phyloP scores from a whole-genome alignment of 345 rosid species.

The Citropsis articulata region DNA sequence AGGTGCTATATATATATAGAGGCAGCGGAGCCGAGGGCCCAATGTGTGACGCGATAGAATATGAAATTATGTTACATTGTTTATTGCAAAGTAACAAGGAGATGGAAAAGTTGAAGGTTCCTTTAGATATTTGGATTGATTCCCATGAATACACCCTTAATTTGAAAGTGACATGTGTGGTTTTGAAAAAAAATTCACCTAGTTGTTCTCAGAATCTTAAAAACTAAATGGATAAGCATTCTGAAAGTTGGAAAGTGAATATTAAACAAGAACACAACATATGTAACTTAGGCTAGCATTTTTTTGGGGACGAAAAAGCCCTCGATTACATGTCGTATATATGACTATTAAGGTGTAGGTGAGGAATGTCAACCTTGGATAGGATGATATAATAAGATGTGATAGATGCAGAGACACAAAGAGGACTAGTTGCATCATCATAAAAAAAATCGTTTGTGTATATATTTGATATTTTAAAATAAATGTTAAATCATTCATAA shows the following conservation, averaged over 20 bases:
- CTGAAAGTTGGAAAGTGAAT: constrained; percentile 27
- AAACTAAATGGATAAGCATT: constrained; percentile 23
- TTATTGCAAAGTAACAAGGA: neutral
- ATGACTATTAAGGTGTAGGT: neutral
- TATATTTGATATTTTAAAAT: neutral
- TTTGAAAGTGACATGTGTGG: constrained; percentile 36
- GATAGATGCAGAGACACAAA: neutral
- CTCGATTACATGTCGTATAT: neutral
- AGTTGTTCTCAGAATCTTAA: constrained; percentile 32
- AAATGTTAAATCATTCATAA: too few species aligned
- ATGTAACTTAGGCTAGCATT: neutral
- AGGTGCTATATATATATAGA: constrained; percentile 1
- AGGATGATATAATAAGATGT: constrained; percentile 15
- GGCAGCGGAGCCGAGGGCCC: neutral
- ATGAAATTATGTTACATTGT: neutral
- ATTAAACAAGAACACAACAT: neutral
- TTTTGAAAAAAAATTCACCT: neutral
- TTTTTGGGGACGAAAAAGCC: constrained; percentile 10
- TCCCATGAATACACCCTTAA: constrained; percentile 11
- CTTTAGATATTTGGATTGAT: constrained; percentile 34
- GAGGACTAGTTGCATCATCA: neutral
- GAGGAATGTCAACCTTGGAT: constrained; percentile 49
- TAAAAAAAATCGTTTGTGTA: neutral
- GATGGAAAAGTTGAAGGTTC: constrained; percentile 33
- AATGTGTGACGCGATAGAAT: constrained; percentile 2